Conservation (phyloP, 1,139 yeast species). For the Pneumocystis murina region DNA sequence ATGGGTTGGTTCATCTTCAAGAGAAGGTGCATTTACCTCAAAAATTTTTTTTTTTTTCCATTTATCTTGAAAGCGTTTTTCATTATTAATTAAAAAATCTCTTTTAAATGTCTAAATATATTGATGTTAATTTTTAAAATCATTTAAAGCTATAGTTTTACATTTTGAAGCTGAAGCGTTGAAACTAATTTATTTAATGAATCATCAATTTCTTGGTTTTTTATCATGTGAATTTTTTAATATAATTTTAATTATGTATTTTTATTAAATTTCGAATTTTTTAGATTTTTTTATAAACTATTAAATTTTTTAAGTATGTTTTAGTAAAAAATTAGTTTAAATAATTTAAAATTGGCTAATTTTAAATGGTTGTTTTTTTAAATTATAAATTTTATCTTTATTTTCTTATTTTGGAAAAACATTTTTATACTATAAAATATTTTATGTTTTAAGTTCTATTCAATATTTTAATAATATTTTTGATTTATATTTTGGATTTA, state of each 20-base stretch:
- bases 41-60: constrained; percentile 81
- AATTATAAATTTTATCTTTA: no score
- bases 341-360: background rate
- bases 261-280: background rate
- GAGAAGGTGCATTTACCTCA: constrained; percentile 76
- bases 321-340: background rate
- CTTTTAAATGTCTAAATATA: constrained; percentile 27
- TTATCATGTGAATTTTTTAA: background rate
- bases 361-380: no score
- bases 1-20: constrained; percentile 22
- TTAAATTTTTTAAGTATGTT: background rate
- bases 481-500: background rate
- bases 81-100: constrained; percentile 80
- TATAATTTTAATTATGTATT: background rate
- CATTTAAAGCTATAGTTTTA: background rate
- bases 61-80: constrained; percentile 69
- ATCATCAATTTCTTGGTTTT: background rate
- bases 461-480: no score
- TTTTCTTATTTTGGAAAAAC: no score
- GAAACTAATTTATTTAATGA: background rate
- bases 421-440: no score
- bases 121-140: background rate
- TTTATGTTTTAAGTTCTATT: no score
- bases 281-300: background rate
- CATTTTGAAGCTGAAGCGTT: background rate